Conservation (phyloP, 305 asterid species). For the Rubia balearica region DNA sequence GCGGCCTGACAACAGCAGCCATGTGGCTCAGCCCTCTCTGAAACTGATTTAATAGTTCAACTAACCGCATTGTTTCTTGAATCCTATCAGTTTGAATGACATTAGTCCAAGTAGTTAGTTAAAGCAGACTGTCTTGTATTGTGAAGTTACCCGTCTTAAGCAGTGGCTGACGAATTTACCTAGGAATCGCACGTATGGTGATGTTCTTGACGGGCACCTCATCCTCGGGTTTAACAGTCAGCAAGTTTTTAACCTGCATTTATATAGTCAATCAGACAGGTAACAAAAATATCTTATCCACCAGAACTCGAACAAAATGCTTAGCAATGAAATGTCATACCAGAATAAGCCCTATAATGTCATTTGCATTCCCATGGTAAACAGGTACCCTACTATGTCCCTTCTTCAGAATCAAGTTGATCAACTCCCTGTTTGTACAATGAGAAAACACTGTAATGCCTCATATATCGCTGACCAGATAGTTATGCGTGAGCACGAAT, state of each 20-base stretch:
- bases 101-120: not conserved
- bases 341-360: slow-evolving; percentile 78
- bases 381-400: slow-evolving; percentile 91
- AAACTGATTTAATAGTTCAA: slow-evolving; percentile 76
- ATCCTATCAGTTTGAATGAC: slow-evolving; percentile 32
- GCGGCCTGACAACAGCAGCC: slow-evolving; percentile 60
- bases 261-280: not conserved
- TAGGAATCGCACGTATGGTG: slow-evolving; percentile 66
- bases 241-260: slow-evolving; percentile 64
- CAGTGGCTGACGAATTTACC: slow-evolving; percentile 32
- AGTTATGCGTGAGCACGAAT: not conserved
- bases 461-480: not conserved
- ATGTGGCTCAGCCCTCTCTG: slow-evolving; percentile 92
- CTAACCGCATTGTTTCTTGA: slow-evolving; percentile 57
- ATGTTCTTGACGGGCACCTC: slow-evolving; percentile 52
- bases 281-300: not conserved
- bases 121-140: no score
- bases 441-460: not conserved
- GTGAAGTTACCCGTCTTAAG: no score
- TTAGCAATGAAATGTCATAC: slow-evolving; percentile 27
- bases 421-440: slow-evolving; percentile 32
- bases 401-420: slow-evolving; percentile 55
- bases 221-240: slow-evolving; percentile 63
- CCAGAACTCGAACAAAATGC: not conserved
- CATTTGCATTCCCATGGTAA: slow-evolving; percentile 58